Conservation (phyloP, 164 flowering plant species). For the Brasenia schreberi region DNA sequence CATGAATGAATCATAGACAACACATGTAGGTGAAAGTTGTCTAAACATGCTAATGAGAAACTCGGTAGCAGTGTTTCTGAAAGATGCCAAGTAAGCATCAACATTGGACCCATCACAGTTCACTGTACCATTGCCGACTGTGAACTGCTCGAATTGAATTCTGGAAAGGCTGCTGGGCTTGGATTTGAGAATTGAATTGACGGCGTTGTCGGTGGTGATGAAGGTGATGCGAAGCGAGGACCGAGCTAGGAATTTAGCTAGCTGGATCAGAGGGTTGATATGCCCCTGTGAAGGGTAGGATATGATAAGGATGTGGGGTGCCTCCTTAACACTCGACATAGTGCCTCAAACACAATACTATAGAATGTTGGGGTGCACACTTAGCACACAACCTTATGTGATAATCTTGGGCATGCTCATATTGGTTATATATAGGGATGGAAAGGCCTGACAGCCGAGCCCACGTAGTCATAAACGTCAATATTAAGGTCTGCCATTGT, state of each 20-base stretch:
- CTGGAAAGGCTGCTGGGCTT: not conserved
- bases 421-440: not conserved
- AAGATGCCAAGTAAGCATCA: constrained; percentile 2
- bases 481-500: not conserved
- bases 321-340: not conserved
- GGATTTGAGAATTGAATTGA: constrained; percentile 4
- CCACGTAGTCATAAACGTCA: not conserved
- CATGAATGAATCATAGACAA: constrained; percentile 10
- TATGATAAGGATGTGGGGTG: constrained; percentile 10
- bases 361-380: not conserved
- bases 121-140: constrained; percentile 6
- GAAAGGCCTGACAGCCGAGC: not conserved
- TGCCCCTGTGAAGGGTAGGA: constrained; percentile 12
- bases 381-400: not conserved
- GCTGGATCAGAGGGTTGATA: constrained; percentile 16
- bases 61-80: constrained; percentile 3
- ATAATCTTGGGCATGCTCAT: not conserved
- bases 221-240: constrained; percentile 8
- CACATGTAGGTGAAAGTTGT: constrained; percentile 3
- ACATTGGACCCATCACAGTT: not conserved
- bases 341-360: not conserved
- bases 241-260: constrained; percentile 6
- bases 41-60: constrained; percentile 3
- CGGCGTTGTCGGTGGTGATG: constrained; percentile 2
- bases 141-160: constrained; percentile 4